Base-by-base conservation (phyloP, 306 rosid species). In the Acacia confusa region DNA sequence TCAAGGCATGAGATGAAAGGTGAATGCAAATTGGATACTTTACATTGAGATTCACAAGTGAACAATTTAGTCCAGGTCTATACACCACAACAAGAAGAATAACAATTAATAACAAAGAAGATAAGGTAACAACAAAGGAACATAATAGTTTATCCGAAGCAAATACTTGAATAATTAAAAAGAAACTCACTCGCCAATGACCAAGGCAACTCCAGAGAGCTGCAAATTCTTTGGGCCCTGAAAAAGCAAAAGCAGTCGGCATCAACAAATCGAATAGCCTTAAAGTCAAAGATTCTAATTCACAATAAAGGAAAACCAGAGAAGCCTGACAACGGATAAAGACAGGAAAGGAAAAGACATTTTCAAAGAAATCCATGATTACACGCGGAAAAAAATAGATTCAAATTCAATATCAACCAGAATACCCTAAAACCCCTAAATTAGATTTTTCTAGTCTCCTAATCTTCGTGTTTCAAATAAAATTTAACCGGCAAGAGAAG, bases 131-230 rank as follows among this genome's bases (percentile, higher is more conserved):
- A 61, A 22, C 28, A 40, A 3, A 41, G 27, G 41, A 76, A 14
- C 40, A 27, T 44, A 45, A 66, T 22, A 2, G 17, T n/a, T 28
- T 14, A 48, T 16, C 50, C 15, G 44, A 36, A 73, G 44, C 22
- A 13, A 38, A 34, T 25, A 36, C 8, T 25, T 3, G 30, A 24
- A 69, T 8, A 83, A 58, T 70, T 38, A 76, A 81, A 57, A 15
- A 73, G 74, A 76, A 44, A 90, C 97, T 88, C 45, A 95, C 97
- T 72, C 93, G 92, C 97, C 99, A 95, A 44, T 82, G 88, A 57
- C 89, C 97, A 75, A 95, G 95, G 83, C 99, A 93, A 83, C 36
- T 86, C 95, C 97, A 93, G 38, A 95, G 81, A 22, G 88, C 93
- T n/a, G 89, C 60, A 85, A 93, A 95, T 80, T 93, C 97, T 55